Conservation (phyloP, 208 protist species). For the Crithidia mellificae region DNA sequence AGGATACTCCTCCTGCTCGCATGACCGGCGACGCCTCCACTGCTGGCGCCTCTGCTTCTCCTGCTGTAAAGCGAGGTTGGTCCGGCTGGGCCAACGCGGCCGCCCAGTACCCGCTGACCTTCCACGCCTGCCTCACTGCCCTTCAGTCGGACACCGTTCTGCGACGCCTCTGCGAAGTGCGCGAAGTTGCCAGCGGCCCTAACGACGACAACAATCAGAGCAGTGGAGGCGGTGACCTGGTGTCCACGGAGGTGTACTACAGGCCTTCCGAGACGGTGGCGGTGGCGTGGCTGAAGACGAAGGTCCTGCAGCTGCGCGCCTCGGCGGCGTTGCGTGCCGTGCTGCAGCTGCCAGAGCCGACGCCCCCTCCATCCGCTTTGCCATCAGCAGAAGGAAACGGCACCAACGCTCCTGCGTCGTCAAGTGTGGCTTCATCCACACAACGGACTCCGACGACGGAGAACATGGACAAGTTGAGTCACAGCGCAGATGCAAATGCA, state of each 20-base stretch:
- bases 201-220: neutral
- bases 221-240: neutral
- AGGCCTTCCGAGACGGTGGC: constrained; percentile 53
- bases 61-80: too few relatives aligned
- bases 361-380: too few relatives aligned
- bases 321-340: constrained; percentile 37
- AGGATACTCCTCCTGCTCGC: too few relatives aligned
- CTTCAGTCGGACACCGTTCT: constrained; percentile 50
- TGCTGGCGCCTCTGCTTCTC: too few relatives aligned
- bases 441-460: too few relatives aligned
- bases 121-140: constrained; percentile 28
- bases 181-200: constrained; percentile 20
- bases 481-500: too few relatives aligned
- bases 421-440: too few relatives aligned
- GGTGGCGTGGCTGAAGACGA: constrained; percentile 46
- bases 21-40: too few relatives aligned
- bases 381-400: too few relatives aligned
- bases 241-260: constrained; percentile 43
- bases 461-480: too few relatives aligned
- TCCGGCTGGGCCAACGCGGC: constrained; percentile 47
- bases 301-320: constrained; percentile 34
- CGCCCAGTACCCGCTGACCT: constrained; percentile 26
- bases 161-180: constrained; percentile 52
- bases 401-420: too few relatives aligned
- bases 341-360: constrained; percentile 35